phyloP scores from a whole-genome alignment of 164 flowering plant species.

The Kingdonia uniflora region DNA sequence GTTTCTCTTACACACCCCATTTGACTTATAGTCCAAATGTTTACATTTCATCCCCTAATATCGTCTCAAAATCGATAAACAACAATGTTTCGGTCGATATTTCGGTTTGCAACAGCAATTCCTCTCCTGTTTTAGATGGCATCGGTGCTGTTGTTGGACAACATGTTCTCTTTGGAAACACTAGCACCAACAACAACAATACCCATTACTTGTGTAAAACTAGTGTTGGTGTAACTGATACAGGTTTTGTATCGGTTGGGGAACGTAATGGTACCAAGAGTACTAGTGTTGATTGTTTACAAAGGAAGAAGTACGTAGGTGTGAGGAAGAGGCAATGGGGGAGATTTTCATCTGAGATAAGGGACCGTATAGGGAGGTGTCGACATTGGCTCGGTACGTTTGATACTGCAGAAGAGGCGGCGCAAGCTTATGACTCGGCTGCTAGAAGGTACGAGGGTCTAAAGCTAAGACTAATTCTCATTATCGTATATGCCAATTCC shows the following conservation, averaged over 20 bases:
- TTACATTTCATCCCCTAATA: too few species aligned
- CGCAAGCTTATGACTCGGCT: slow-evolving; percentile 84
- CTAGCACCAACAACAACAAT: background rate
- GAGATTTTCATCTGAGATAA: slow-evolving; percentile 88
- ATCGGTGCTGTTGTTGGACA: slow-evolving; percentile 78
- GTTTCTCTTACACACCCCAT: too few species aligned
- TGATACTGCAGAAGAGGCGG: slow-evolving; percentile 91
- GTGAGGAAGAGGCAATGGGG: slow-evolving; percentile 96
- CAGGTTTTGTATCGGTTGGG: slow-evolving; percentile 6
- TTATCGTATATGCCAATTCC: slow-evolving; percentile 23
- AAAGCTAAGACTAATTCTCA: slow-evolving; percentile 78
- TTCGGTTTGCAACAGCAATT: too few species aligned
- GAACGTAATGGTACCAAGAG: too few species aligned
- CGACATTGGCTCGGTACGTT: slow-evolving; percentile 93
- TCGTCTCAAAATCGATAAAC: too few species aligned
- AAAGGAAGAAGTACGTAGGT: slow-evolving; percentile 48
- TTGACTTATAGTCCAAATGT: too few species aligned
- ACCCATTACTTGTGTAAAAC: too few species aligned
- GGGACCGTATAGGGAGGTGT: slow-evolving; percentile 81
- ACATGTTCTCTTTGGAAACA: slow-evolving; percentile 46
- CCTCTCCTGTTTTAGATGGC: slow-evolving; percentile 43
- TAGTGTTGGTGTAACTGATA: background rate
- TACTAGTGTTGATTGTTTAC: too few species aligned
- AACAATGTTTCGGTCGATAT: too few species aligned
- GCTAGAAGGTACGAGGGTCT: slow-evolving; percentile 70